Base-by-base conservation (phyloP, 306 rosid species). In the Cucurbita argyrosperma region DNA sequence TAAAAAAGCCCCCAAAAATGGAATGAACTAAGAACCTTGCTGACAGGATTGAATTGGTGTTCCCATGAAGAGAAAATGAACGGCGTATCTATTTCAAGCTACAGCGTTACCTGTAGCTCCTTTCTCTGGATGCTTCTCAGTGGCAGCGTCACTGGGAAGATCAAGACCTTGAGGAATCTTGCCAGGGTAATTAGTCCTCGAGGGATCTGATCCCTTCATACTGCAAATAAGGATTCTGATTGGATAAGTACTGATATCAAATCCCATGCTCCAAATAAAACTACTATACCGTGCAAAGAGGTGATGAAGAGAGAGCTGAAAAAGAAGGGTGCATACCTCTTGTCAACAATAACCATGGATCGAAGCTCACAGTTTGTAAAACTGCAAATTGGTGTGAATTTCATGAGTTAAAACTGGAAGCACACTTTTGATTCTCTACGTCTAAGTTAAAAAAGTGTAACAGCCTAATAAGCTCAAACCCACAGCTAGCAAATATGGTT, bases 291-390 rank as follows among this genome's bases (percentile, higher is more conserved):
- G 15, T 71, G 16, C 35, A 35, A 15, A 53, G 16, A 64, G 15
- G 71, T 9, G 39, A 19, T 18, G 10, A 12, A 19, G 21, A 12
- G 23, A 70, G 47, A 70, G 49, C 4, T 30, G 47, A 37, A 43
- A 19, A 43, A 43, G 53, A 65, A 66, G n/a, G 39, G 13, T 69
- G 72, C 88, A 86, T 78, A 93, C 98, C 96, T 83, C 60, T 82
- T 87, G 74, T 93, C 98, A 68, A 89, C 54, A 51, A 89, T 75
- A 30, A 90, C 86, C 85, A 90, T 63, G 23, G 98, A 93, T 49
- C 96, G 98, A 76, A 93, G 96, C 84, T 90, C 98, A 47, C 96
- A 86, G 62, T 93, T 93, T 3, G 89, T 83, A 83, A 90, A 93
- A 81, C 97, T 93, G 97, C 85, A 79, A 8, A 61, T 68, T 23